A percentile compares a stretch with the other conserved stretches of the same genome.
phyloP scores from a whole-genome alignment of 2,329 filamentous ascomycete genomes.

The Rutstroemia sp. region DNA sequence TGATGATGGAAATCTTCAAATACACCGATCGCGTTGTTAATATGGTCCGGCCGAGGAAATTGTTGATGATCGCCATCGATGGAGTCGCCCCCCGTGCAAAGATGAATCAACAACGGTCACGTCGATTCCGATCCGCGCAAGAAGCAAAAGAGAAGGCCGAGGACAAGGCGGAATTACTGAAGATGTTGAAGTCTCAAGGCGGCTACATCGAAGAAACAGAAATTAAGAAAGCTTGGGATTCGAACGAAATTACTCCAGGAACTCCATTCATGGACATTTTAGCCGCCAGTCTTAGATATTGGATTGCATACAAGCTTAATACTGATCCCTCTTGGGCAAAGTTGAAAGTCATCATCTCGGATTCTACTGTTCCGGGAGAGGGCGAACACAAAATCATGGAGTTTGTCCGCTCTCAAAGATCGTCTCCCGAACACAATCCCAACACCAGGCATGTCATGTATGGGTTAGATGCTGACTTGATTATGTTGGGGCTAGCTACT shows the following conservation, averaged over 20 bases:
- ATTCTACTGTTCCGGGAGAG: constrained; percentile 94
- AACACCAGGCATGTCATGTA: constrained; percentile 98
- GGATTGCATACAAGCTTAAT: constrained; percentile 96
- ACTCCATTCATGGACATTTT: constrained; percentile 99
- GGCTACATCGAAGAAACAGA: constrained; percentile 55
- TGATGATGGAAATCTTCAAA: constrained; percentile 98
- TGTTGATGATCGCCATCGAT: constrained; percentile 97
- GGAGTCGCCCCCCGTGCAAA: constrained; percentile 96
- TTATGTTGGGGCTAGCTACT: constrained; percentile 95
- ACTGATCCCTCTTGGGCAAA: constrained; percentile 94
- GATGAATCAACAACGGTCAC: constrained; percentile 98
- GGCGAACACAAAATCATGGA: constrained; percentile 99
- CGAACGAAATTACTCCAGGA: constrained; percentile 80
- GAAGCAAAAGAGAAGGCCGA: constrained; percentile 92
- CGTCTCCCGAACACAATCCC: constrained; percentile 84
- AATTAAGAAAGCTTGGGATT: constrained; percentile 87
- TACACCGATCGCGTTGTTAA: constrained; percentile 99
- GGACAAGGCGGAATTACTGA: constrained; percentile 81
- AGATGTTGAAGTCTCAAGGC: constrained; percentile 72
- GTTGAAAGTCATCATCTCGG: constrained; percentile 96
- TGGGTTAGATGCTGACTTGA: constrained; percentile 92
- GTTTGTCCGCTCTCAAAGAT: constrained; percentile 88
- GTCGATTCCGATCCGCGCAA: constrained; percentile 88
- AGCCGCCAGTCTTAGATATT: constrained; percentile 83
- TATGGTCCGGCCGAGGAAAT: constrained; percentile 93